Percentiles rank a stretch among this genome's conserved stretches.
Evolutionary conservation across 2,329 filamentous ascomycete genomes (phyloP).

Genomic region (Diaporthe citri): DNA sequence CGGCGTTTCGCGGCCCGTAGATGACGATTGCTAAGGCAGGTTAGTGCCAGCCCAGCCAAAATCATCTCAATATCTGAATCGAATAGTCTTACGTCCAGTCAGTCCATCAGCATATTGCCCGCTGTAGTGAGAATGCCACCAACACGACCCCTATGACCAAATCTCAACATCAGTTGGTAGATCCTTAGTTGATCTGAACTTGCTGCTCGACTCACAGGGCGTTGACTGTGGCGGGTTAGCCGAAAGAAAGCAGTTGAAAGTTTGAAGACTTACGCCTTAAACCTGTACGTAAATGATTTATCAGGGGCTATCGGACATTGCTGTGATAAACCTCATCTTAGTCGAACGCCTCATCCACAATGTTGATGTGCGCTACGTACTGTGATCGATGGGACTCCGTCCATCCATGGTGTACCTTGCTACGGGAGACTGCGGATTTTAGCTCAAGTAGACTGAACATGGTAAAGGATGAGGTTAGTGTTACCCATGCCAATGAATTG

Average conservation of each 20-base stretch:
- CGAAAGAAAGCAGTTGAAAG: neutral
- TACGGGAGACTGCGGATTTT: neutral
- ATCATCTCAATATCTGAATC: neutral
- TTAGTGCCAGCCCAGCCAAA: neutral
- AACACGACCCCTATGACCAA: neutral
- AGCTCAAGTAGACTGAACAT: neutral
- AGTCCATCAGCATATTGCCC: constrained; percentile 2
- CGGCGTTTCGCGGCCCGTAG: neutral
- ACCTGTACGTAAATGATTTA: neutral
- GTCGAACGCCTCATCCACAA: neutral
- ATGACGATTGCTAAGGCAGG: neutral
- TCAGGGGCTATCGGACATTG: constrained; percentile 3
- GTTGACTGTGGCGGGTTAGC: neutral
- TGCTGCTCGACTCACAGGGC: neutral
- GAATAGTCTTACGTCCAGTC: neutral
- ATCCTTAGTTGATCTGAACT: neutral
- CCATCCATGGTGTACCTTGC: neutral
- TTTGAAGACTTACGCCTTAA: neutral
- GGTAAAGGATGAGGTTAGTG: too few species aligned
- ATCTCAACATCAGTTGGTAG: neutral
- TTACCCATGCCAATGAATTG: constrained; percentile 13
- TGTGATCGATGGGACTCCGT: neutral
- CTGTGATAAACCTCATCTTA: neutral
- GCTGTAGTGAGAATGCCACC: constrained; percentile 3
- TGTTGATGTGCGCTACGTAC: neutral